phyloP scores from a whole-genome alignment of 306 rosid species.

The Cucumis melo region DNA sequence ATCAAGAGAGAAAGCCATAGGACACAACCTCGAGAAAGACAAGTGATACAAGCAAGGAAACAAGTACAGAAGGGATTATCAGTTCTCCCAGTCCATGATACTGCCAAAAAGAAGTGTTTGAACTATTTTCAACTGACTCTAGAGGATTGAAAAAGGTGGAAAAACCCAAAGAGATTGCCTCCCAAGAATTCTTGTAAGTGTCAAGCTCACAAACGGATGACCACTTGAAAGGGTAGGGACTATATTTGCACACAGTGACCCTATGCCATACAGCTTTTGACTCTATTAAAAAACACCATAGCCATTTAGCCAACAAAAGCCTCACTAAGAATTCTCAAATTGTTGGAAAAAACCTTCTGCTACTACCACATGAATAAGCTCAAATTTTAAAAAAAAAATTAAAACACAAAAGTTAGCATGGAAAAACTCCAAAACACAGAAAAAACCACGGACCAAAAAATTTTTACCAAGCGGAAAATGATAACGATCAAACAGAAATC shows the following conservation, averaged over 20 bases:
- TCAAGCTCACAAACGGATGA: neutral
- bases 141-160: neutral
- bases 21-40: neutral
- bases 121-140: neutral
- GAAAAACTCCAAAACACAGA: too few relatives aligned
- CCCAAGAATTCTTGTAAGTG: neutral
- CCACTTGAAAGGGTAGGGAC: neutral
- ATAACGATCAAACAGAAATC: too few relatives aligned
- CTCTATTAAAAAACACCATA: neutral
- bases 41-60: neutral
- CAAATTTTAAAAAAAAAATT: too few relatives aligned
- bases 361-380: too few relatives aligned
- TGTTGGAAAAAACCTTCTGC: too few relatives aligned
- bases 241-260: neutral
- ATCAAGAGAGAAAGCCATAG: neutral
- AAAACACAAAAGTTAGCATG: too few relatives aligned
- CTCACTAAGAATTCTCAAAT: neutral
- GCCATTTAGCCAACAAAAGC: neutral
- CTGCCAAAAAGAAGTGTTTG: neutral
- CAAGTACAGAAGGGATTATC: neutral
- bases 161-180: neutral
- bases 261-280: neutral
- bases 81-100: neutral
- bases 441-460: too few relatives aligned
- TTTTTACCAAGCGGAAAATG: too few relatives aligned